Evolutionary conservation across 2,329 filamentous ascomycete genomes (phyloP), one percentile per base, ranked within the genome.

Genomic region (Aphanocladium album): DNA sequence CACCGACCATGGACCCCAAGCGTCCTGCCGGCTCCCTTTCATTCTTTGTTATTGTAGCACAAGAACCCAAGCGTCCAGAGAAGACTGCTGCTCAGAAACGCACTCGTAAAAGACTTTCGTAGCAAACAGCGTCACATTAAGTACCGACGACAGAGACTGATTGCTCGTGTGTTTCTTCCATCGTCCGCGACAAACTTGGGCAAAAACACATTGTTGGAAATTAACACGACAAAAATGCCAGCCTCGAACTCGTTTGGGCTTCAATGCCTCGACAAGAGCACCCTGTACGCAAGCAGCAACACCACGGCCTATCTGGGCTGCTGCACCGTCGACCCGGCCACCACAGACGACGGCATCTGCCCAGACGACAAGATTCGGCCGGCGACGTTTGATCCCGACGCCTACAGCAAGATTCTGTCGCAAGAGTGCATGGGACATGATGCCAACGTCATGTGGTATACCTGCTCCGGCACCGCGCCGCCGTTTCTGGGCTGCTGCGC

Each of bases 401-500:
- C 62, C 7, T 71, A 71, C 53, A 43, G 59, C 0, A 60, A 65
- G 1, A 71, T 78, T 12, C 65, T 61, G 0, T 54, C 65, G 0
- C 76, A 78, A 58, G 62, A 63, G 7, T 78, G 76, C 52, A 46
- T 64, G 46, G 66, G 64, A 7, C 61, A 65, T 5, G 63, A 65
- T 8, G 46, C 49, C 2, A 51, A 57, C 1, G 64, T 62, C 1
- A 23, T 65, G 0, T 79, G 75, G 74, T 76, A 72, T 53, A 68
- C 70, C 0, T 79, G 76, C 57, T 39, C 64, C 3, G 50, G 54
- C 1, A 66, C 66, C 5, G 62, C 30, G 0, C 69, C 71, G 19
- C 69, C 74, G 0, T 78, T 77, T 39, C 45, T 79, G 11, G 76
- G 76, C 9, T 78, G 76, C 54, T 78, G 76, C 33, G 43, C 61